phyloP scores from a whole-genome alignment of 2,329 filamentous ascomycete genomes.

The Aspergillus sp. region DNA sequence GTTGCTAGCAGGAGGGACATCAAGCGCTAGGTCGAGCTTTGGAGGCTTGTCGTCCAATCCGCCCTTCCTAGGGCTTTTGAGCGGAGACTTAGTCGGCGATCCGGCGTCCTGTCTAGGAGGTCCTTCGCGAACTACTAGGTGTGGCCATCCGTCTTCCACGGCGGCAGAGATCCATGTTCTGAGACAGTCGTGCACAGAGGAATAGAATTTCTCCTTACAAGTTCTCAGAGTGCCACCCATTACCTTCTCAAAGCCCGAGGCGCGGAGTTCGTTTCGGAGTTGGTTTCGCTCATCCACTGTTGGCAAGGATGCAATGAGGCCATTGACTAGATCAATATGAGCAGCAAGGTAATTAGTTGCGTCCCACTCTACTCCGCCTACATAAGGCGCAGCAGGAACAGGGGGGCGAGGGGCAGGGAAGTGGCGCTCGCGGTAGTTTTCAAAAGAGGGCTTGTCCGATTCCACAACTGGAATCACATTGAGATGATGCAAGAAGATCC shows the following conservation, averaged over 20 bases:
- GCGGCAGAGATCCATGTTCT: conserved; percentile 89
- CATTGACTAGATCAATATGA: conserved; percentile 90
- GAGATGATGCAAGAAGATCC: conserved; percentile 95
- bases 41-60: conserved; percentile 53
- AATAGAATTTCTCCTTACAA: conserved; percentile 98
- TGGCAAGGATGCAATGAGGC: conserved; percentile 78
- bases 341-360: conserved; percentile 94
- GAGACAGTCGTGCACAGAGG: conserved; percentile 82
- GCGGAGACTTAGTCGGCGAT: conserved; percentile 48
- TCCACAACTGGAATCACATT: conserved; percentile 69
- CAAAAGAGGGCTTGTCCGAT: conserved; percentile 32
- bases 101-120: conserved; percentile 40
- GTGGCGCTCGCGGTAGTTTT: conserved; percentile 54
- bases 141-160: conserved; percentile 83
- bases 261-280: conserved; percentile 72
- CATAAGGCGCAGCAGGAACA: conserved; percentile 90
- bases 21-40: conserved; percentile 55
- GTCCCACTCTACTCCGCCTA: conserved; percentile 97
- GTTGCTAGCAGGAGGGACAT: conserved; percentile 27
- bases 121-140: conserved; percentile 68
- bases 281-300: conserved; percentile 69
- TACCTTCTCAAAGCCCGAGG: conserved; percentile 87
- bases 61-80: conserved; percentile 50
- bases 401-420: conserved; percentile 86
- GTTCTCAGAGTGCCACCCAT: conserved; percentile 81